Evolutionary conservation across 768 basidiomycete species (phyloP).

Genomic region (Suillus cothurnatus): DNA sequence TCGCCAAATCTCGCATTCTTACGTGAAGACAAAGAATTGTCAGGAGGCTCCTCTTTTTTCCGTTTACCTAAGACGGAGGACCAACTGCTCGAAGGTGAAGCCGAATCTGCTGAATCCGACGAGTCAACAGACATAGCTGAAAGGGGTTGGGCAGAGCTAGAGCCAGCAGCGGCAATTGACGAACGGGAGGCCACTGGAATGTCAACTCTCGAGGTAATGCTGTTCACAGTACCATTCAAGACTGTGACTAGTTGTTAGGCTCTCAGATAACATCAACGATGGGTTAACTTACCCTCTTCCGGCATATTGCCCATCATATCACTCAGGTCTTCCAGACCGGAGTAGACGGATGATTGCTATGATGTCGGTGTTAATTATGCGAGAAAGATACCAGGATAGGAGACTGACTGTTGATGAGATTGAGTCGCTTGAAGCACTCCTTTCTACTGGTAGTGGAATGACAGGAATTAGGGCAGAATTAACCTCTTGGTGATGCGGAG

Average conservation of each 20-base stretch:
- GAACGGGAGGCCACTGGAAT: not conserved
- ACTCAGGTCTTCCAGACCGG: slow-evolving; percentile 16
- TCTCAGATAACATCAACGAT: not conserved
- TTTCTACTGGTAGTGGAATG: not conserved
- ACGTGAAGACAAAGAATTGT: slow-evolving; percentile 2
- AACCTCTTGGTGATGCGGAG: not conserved
- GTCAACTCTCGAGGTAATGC: not conserved
- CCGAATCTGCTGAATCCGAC: slow-evolving; percentile 12
- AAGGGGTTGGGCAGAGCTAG: too few species aligned
- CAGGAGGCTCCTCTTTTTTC: not conserved
- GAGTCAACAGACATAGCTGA: not conserved
- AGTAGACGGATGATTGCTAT: slow-evolving; percentile 14
- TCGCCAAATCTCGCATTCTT: slow-evolving; percentile 2
- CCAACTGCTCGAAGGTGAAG: slow-evolving; percentile 12
- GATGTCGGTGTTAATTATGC: not conserved
- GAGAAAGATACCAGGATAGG: not conserved
- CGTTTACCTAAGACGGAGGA: slow-evolving; percentile 17
- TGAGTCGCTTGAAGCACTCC: slow-evolving; percentile 10
- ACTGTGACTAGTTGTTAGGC: not conserved
- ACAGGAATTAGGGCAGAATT: not conserved
- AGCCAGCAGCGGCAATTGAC: too few species aligned
- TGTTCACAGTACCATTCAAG: not conserved
- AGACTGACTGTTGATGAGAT: slow-evolving; percentile 11
- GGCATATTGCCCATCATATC: slow-evolving; percentile 13
- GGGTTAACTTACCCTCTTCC: slow-evolving; percentile 7